Conservation (phyloP, 2,329 filamentous ascomycete genomes). For the Fusarium lateritium region DNA sequence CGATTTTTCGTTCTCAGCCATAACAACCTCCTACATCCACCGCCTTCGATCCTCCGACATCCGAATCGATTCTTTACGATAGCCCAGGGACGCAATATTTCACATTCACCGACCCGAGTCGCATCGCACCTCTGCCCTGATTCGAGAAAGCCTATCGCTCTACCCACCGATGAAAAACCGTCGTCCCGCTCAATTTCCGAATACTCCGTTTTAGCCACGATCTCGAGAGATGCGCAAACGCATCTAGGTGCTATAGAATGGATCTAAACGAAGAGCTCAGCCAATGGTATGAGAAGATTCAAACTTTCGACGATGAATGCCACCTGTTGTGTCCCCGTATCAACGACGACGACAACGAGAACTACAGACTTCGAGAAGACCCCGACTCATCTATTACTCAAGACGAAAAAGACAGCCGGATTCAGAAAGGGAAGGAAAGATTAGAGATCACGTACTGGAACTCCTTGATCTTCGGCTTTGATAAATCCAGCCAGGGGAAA, state of each 20-base stretch:
- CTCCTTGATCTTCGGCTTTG: constrained; percentile 78
- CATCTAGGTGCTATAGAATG: constrained; percentile 52
- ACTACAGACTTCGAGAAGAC: constrained; percentile 69
- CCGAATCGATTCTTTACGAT: not conserved
- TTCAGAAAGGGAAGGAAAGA: constrained; percentile 69
- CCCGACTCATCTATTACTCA: constrained; percentile 63
- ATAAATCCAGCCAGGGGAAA: constrained; percentile 70
- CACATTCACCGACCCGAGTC: not conserved
- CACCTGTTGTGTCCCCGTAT: constrained; percentile 80
- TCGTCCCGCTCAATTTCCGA: constrained; percentile 7
- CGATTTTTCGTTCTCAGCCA: constrained; percentile 14
- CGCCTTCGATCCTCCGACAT: not conserved
- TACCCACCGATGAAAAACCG: constrained; percentile 22
- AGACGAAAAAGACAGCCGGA: constrained; percentile 66
- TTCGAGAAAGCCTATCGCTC: not conserved
- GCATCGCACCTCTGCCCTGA: not conserved
- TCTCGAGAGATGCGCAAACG: constrained; percentile 42
- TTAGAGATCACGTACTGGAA: constrained; percentile 76
- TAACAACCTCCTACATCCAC: constrained; percentile 1
- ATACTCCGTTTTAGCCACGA: constrained; percentile 17
- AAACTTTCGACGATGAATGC: constrained; percentile 61
- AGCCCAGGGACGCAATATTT: not conserved
- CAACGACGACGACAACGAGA: constrained; percentile 72
- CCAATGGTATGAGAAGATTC: constrained; percentile 61
- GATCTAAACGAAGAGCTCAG: constrained; percentile 59